A percentile compares a stretch with the other conserved stretches of the same genome.
Evolutionary conservation across 2,329 filamentous ascomycete species (phyloP).

Genomic region (Colletotrichum lupini): DNA sequence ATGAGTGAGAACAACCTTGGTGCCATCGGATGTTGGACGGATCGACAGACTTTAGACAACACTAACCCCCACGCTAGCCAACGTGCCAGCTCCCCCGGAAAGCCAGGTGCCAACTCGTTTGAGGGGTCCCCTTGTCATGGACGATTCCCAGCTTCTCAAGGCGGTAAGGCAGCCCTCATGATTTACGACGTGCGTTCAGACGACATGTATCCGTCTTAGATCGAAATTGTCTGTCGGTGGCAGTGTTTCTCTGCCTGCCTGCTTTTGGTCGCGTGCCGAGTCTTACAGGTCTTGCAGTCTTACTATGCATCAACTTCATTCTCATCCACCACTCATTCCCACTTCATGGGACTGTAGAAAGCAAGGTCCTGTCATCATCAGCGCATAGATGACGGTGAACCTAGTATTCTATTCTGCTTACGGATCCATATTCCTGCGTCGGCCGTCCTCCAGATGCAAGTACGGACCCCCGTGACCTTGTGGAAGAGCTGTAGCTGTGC

Average conservation of each 20-base stretch:
- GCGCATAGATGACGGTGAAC: neutral
- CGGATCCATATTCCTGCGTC: neutral
- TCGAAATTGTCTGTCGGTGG: neutral
- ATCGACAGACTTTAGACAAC: neutral
- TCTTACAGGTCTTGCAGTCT: neutral
- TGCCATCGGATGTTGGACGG: constrained; percentile 2
- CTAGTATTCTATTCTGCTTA: neutral
- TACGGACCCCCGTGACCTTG: constrained; percentile 17
- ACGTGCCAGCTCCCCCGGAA: neutral
- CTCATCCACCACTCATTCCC: neutral
- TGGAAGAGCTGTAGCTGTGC: constrained; percentile 21
- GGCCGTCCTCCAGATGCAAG: neutral
- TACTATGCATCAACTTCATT: neutral
- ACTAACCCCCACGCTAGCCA: constrained; percentile 26
- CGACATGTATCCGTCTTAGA: neutral
- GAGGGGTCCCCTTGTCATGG: neutral
- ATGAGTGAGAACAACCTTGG: neutral
- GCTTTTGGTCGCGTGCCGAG: neutral
- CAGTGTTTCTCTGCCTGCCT: neutral
- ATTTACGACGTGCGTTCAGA: neutral
- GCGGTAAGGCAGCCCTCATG: neutral
- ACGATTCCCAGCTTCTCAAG: neutral
- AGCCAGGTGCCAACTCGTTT: neutral
- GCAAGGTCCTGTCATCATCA: neutral
- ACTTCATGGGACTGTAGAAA: neutral